These are phyloP conservation scores for Acanthamoeba royreba DNA, from an alignment of 208 protist species.

Conservation along the genomic window DNA sequence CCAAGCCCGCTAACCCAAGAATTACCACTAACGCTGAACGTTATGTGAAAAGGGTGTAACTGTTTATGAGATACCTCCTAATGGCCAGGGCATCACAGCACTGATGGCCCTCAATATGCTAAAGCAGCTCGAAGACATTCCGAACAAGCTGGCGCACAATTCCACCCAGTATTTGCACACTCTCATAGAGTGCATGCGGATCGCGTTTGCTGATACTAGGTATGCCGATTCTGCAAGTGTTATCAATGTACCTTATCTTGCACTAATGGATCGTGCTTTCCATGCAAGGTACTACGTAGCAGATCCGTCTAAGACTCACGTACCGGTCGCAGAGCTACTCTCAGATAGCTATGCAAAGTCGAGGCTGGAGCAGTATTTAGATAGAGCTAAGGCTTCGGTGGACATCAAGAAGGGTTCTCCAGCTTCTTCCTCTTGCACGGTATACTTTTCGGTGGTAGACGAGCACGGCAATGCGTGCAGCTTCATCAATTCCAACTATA, in stretches of 20 bases:
- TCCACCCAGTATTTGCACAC: conserved; percentile 71
- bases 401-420: conserved; percentile 62
- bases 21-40: background rate
- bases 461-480: conserved; percentile 77
- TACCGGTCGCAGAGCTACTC: conserved; percentile 58
- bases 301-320: background rate
- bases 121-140: background rate
- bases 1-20: background rate
- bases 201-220: conserved; percentile 75
- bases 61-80: conserved; percentile 78
- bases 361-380: conserved; percentile 37
- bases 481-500: conserved; percentile 82
- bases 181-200: conserved; percentile 74
- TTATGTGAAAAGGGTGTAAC: conserved; percentile 1
- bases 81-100: conserved; percentile 78
- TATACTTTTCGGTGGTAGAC: conserved; percentile 73
- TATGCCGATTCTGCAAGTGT: background rate
- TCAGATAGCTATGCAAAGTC: conserved; percentile 57
- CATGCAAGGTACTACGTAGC: background rate
- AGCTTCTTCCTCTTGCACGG: conserved; percentile 52
- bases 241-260: background rate
- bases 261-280: background rate
- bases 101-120: conserved; percentile 78
- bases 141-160: conserved; percentile 39
- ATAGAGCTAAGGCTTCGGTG: background rate